Percentiles rank a stretch among this genome's conserved stretches.
Conservation (phyloP, 2,329 filamentous ascomycete species). For the Cercospora canescens region DNA sequence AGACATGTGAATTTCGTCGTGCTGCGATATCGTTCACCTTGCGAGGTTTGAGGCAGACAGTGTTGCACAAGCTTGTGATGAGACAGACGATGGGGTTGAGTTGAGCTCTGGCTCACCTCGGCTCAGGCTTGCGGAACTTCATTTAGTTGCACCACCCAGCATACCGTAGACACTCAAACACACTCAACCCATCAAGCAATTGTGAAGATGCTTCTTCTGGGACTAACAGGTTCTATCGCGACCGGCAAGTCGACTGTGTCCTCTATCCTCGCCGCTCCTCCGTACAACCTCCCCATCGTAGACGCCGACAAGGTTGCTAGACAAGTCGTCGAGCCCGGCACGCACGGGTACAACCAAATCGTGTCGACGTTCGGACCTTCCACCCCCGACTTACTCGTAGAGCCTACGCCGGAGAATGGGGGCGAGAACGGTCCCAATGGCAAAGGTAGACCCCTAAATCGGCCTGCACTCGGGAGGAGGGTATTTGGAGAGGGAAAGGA, state of each 20-base stretch:
- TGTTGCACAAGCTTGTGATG: neutral
- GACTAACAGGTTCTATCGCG: conserved; percentile 93
- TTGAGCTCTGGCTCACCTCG: neutral
- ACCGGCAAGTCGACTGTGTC: conserved; percentile 98
- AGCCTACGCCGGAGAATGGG: conserved; percentile 47
- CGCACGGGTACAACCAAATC: conserved; percentile 78
- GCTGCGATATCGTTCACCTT: neutral
- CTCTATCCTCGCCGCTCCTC: conserved; percentile 72
- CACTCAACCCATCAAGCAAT: neutral
- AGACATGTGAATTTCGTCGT: neutral
- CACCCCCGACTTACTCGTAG: conserved; percentile 81
- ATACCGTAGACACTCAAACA: neutral
- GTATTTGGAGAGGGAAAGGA: conserved; percentile 82
- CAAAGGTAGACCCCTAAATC: conserved; percentile 75
- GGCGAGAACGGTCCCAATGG: conserved; percentile 57
- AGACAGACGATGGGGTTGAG: neutral
- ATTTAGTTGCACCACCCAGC: neutral
- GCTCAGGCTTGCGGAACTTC: neutral
- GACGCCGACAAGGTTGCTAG: conserved; percentile 92
- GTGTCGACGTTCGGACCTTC: conserved; percentile 76
- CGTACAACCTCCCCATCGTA: conserved; percentile 85
- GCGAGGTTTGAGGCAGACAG: neutral
- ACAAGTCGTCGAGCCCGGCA: conserved; percentile 91
- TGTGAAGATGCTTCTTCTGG: conserved; percentile 84
- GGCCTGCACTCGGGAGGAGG: conserved; percentile 77